Base-by-base conservation (phyloP, 192 early-diverging fungal genomes). In the Powellomyces hirtus region DNA sequence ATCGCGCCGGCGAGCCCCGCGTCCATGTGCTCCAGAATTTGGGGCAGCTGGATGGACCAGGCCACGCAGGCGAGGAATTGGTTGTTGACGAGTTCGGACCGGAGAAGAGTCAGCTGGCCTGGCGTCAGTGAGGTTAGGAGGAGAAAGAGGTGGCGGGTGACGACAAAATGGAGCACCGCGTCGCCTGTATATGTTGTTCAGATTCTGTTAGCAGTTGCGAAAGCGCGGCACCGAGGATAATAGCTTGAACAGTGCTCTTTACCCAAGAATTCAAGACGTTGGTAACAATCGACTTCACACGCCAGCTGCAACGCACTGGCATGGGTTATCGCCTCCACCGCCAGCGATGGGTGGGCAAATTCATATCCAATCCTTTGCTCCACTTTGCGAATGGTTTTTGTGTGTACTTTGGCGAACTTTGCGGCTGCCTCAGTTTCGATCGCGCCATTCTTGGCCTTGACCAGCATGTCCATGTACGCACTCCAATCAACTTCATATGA, bases 251-350 rank as follows among this genome's bases (percentile, higher is more conserved):
- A n/a, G n/a, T n/a, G n/a, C 49, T 30, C 59, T 52, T n/a, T 57
- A 68, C 66, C 69, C 38, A 96, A 70, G 64, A 90, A 96, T 77
- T 98, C 95, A 8, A 98, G 82, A 8, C 95, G 89, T 76, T 98
- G 90, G 70, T 95, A 98, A 72, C 89, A 91, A 13, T 46, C 22
- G 10, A 37, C 36, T 24, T 52, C 35, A 1, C 20, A 20, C 13
- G 44, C 67, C 4, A 30, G 24, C 22, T 42, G 36, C 34, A 31
- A 24, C 37, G 85, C 81, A 66, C 88, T 91, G 27, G 91, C 86
- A 64, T 97, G 95, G 0, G 94, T 95, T 51, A 97, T 72, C 0
- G 95, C 95, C 68, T 97, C 92, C 2, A 80, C 70, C 31, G 89
- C 70, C 45, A 95, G 62, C 0, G 73, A 33, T 7, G 75, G 83